Base-by-base conservation (phyloP, 163 green algal species). In the Chlamydomonas reinhardtii region DNA sequence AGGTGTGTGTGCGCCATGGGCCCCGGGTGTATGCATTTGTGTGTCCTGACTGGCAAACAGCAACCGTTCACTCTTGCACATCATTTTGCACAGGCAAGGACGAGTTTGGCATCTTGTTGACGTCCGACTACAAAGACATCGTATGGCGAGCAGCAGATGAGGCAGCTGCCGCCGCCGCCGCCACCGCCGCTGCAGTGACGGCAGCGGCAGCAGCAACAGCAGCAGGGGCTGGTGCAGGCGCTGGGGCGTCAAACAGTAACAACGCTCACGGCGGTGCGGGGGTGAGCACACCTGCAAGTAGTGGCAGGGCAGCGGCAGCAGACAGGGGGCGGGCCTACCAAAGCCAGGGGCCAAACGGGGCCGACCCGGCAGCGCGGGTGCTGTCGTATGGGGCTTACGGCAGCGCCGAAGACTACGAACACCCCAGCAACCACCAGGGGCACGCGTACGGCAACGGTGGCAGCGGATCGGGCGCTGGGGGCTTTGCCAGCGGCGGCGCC, bases 51-150 rank as follows among this genome's bases (percentile, higher is more conserved):
- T n/a, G n/a, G n/a, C n/a, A n/a, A n/a, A n/a, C n/a, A n/a, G n/a
- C n/a, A n/a, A n/a, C n/a, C n/a, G n/a, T n/a, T n/a, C n/a, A n/a
- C n/a, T n/a, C n/a, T n/a, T n/a, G n/a, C n/a, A n/a, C n/a, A n/a
- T n/a, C n/a, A n/a, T n/a, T 48, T 48, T 32, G 1, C 6, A 2
- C 78, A 85, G 78, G 78, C 4, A 20, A 34, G 48, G 78, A 85
- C 78, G 78, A 85, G 68, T 85, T 85, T 29, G 78, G 68, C 0
- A 31, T 85, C 3, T 52, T 85, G 52, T 31, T 54, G 12, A 85
- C 68, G 4, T 24, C 78, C 2, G 78, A 85, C 25, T 85, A 85
- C 24, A 68, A 68, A 0, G 32, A 29, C 9, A 2, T 77, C 6
- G 52, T 85, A 32, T 32, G 52, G 15, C 48, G 71, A 19, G 68